Percentiles rank a stretch among this genome's conserved stretches.
These are phyloP conservation scores for Pichiaceae sp. DNA, from an alignment of 1,139 yeast genomes.

Conservation along the genomic window DNA sequence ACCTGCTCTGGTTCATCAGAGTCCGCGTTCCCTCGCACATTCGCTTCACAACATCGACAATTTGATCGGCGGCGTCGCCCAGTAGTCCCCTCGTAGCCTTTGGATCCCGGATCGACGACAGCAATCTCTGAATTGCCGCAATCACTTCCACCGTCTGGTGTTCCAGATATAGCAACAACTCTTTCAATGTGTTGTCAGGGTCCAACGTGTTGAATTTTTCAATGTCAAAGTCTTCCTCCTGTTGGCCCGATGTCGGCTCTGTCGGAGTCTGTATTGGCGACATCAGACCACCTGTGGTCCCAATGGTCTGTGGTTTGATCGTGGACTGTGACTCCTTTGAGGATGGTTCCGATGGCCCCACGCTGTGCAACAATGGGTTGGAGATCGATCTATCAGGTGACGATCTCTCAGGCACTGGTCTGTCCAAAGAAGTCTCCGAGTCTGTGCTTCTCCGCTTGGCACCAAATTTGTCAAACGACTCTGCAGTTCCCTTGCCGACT, in stretches of 20 bases:
- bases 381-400: neutral
- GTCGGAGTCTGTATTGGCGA: neutral
- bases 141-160: slow-evolving; percentile 93
- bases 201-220: slow-evolving; percentile 73
- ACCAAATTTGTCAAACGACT: neutral
- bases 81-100: slow-evolving; percentile 71
- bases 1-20: slow-evolving; percentile 84
- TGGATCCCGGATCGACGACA: slow-evolving; percentile 68
- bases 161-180: slow-evolving; percentile 77
- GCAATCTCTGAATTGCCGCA: slow-evolving; percentile 75
- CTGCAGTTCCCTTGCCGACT: neutral
- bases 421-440: neutral
- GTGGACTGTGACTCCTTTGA: neutral
- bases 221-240: slow-evolving; percentile 42
- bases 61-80: slow-evolving; percentile 63
- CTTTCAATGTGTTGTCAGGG: slow-evolving; percentile 82
- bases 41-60: slow-evolving; percentile 67
- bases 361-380: neutral
- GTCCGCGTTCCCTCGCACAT: slow-evolving; percentile 89
- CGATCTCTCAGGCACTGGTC: neutral
- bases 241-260: slow-evolving; percentile 7
- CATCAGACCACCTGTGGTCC: neutral
- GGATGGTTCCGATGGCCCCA: neutral
- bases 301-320: neutral
- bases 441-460: neutral